These are phyloP conservation scores for Arctium lappa DNA, from an alignment of 129 eudicot genomes.

Conservation along the genomic window DNA sequence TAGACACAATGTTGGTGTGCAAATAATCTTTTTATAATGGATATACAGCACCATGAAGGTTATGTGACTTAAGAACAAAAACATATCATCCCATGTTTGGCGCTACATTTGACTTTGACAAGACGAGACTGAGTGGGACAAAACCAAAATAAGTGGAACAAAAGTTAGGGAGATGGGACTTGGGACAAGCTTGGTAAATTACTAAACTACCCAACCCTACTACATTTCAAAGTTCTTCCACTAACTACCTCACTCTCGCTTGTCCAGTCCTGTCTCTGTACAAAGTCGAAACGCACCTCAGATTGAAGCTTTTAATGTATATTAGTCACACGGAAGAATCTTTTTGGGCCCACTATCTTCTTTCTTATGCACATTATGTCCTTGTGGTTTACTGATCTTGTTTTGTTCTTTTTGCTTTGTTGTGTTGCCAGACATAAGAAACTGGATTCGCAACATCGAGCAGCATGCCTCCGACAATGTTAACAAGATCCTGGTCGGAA, in stretches of 20 bases:
- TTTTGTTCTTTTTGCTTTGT: not conserved
- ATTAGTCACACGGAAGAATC: not conserved
- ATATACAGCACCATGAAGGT: not conserved
- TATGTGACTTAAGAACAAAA: not conserved
- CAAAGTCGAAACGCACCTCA: no score
- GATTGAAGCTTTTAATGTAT: not conserved
- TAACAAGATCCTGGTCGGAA: constrained; percentile 54
- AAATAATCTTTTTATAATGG: not conserved
- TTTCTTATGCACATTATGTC: not conserved
- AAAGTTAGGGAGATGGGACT: not conserved
- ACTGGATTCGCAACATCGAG: constrained; percentile 63
- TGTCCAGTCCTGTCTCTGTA: not conserved
- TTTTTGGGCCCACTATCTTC: not conserved
- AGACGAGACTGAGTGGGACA: no score
- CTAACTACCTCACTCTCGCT: not conserved
- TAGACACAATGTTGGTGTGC: not conserved
- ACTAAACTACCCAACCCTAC: not conserved
- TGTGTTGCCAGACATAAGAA: constrained; percentile 43
- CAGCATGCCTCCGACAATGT: constrained; percentile 72
- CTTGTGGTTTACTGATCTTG: not conserved
- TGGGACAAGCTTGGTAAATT: not conserved
- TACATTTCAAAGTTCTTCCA: no score
- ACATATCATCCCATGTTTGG: not conserved
- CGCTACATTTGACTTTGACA: not conserved
- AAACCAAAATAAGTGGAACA: not conserved